These are phyloP conservation scores for Penicillium sp. DNA, from an alignment of 2,329 filamentous ascomycete genomes.

Conservation along the genomic window DNA sequence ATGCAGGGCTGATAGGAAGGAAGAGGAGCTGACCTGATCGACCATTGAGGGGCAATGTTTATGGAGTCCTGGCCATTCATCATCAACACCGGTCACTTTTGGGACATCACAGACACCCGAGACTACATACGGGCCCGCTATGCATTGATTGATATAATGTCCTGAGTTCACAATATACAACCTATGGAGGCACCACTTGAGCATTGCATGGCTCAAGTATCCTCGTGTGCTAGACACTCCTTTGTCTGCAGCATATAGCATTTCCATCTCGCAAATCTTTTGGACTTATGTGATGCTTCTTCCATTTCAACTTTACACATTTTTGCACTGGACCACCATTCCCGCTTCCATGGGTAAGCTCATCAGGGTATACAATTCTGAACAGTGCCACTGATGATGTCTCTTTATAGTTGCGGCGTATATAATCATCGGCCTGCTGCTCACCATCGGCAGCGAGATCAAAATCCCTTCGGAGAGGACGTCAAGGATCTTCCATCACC, in stretches of 20 bases:
- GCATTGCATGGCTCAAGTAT: too few species aligned
- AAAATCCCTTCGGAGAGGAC: conserved; percentile 81
- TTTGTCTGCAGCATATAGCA: conserved; percentile 78
- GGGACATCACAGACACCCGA: too few species aligned
- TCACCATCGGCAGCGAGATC: conserved; percentile 75
- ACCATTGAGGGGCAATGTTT: too few species aligned
- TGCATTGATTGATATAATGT: too few species aligned
- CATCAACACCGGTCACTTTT: too few species aligned
- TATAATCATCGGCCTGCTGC: conserved; percentile 78
- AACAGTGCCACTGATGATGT: background rate
- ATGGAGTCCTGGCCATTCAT: too few species aligned
- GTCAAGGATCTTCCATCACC: conserved; percentile 80
- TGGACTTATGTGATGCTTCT: conserved; percentile 80
- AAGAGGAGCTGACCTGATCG: too few species aligned
- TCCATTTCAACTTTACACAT: conserved; percentile 72
- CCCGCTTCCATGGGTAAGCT: conserved; percentile 63
- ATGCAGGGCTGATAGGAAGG: too few species aligned
- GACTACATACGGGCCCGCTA: too few species aligned
- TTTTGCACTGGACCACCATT: conserved; percentile 72
- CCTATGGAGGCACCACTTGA: too few species aligned
- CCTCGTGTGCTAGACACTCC: conserved; percentile 75
- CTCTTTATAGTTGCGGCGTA: conserved; percentile 60
- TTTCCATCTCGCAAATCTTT: conserved; percentile 82
- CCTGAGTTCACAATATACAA: too few species aligned
- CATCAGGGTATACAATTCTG: background rate